These are phyloP conservation scores for Pistacia vera DNA, from an alignment of 345 rosid species.

Conservation along the genomic window DNA sequence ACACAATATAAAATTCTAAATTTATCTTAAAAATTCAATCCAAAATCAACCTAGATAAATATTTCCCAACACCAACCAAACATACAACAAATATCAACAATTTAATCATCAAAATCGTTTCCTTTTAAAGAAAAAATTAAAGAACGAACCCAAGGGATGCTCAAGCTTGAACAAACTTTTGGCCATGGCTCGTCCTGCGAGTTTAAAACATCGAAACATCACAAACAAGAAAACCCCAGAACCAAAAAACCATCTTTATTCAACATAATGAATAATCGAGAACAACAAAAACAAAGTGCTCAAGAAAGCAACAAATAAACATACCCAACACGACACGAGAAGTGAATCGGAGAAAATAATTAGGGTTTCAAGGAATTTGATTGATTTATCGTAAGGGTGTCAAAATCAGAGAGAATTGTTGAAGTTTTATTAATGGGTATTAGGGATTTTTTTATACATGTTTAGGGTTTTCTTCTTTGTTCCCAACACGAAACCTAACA, in stretches of 20 bases:
- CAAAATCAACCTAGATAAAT: slow-evolving; percentile 8
- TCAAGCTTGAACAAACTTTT: slow-evolving; percentile 68
- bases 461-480: slow-evolving; percentile 23
- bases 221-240: slow-evolving; percentile 6
- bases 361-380: slow-evolving; percentile 23
- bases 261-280: not conserved
- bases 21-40: not conserved
- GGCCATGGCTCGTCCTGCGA: slow-evolving; percentile 60
- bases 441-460: slow-evolving; percentile 10
- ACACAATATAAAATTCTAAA: not conserved
- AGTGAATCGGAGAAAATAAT: not conserved
- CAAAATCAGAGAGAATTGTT: slow-evolving; percentile 19
- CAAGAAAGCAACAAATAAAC: slow-evolving; percentile 5
- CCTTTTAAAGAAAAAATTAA: not conserved
- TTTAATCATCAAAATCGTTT: not conserved
- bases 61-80: slow-evolving; percentile 2
- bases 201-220: slow-evolving; percentile 52
- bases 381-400: slow-evolving; percentile 25
- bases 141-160: slow-evolving; percentile 64
- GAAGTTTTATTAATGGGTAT: not conserved
- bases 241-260: not conserved
- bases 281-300: not conserved
- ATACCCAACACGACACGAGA: slow-evolving; percentile 41
- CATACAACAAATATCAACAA: not conserved
- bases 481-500: slow-evolving; percentile 32